Base-by-base conservation (phyloP, 352 stramenopile species). In the Chrysophaeum taylorii region DNA sequence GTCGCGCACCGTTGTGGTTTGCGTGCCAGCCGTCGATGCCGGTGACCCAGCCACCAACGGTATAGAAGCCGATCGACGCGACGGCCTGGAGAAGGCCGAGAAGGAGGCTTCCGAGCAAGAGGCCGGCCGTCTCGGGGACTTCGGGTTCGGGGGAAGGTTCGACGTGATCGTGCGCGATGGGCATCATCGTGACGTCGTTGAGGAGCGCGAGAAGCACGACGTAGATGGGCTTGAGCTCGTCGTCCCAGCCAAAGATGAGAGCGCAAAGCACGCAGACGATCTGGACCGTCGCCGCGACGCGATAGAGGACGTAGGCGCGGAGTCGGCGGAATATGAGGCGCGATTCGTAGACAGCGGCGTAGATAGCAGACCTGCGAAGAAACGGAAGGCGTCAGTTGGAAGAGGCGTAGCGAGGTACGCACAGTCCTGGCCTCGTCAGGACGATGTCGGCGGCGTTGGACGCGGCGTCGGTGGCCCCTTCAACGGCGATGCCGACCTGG, bases 401-500 rank as follows among this genome's bases (percentile, higher is more conserved):
- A n/a, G n/a, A n/a, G n/a, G n/a, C n/a, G n/a, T n/a, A n/a, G n/a
- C n/a, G n/a, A n/a, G n/a, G n/a, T n/a, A n/a, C n/a, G 54, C 54
- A 72, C 41, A 95, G 74, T 82, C 87, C 89, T 42, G 85, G 85
- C 31, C 87, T 87, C 33, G 91, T 91, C 23, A 94, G 76, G 73
- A 94, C 90, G 60, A 94, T 87, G 72, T 93, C 87, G 18, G 86
- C 85, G 23, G 87, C 89, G 71, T 90, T 89, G 74, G 89, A 87
- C 23, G 88, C 87, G 15, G 88, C 87, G 78, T 94, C 86, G 35
- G 86, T 94, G 1, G 86, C 84, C 72, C 90, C 88, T 50, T 94
- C 82, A 23, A 94, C 87, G 54, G 89, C 88, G 79, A 96, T 94
- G 78, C 89, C 89, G 77, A 94, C 91, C 70, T 96, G 85, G 60